Conservation (phyloP, 2,329 filamentous ascomycete species). For the Aspergillus niger region DNA sequence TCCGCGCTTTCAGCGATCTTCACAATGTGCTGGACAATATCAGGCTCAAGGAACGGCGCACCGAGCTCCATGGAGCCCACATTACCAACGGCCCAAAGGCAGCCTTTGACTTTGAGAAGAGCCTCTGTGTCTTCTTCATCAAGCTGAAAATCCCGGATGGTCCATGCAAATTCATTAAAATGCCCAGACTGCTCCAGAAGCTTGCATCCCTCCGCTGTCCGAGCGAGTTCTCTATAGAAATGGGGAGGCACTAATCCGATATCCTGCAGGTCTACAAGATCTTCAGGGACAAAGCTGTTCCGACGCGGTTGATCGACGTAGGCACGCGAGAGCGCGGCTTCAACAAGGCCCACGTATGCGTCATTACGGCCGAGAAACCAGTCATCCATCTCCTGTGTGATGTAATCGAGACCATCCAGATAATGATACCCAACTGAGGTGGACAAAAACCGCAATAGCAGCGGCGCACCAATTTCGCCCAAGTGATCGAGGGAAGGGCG, state of each 20-base stretch:
- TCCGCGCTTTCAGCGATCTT: conserved; percentile 84
- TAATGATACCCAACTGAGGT: conserved; percentile 98
- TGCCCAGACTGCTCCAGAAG: conserved; percentile 90
- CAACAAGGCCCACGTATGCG: conserved; percentile 89
- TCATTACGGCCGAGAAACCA: conserved; percentile 98
- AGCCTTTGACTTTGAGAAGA: conserved; percentile 92
- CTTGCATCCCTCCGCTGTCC: conserved; percentile 88
- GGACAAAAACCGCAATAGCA: conserved; percentile 88
- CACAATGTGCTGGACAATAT: conserved; percentile 85
- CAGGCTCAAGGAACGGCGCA: conserved; percentile 85
- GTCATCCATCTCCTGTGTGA: conserved; percentile 99
- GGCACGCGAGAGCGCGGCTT: conserved; percentile 88
- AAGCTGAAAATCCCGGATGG: conserved; percentile 83
- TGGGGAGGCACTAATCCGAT: conserved; percentile 79
- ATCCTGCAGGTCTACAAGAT: conserved; percentile 61
- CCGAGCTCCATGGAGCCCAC: conserved; percentile 98
- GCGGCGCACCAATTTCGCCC: conserved; percentile 91
- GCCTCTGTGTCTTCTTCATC: conserved; percentile 82
- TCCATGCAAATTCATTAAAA: conserved; percentile 88
- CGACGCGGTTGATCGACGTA: conserved; percentile 61
- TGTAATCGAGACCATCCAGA: conserved; percentile 93
- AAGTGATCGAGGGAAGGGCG: conserved; percentile 91
- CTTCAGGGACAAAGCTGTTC: conserved; percentile 54
- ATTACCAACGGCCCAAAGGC: conserved; percentile 95
- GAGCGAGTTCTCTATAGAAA: conserved; percentile 93